phyloP scores from a whole-genome alignment of 2,329 filamentous ascomycete species.

The Aschersonia sp. region DNA sequence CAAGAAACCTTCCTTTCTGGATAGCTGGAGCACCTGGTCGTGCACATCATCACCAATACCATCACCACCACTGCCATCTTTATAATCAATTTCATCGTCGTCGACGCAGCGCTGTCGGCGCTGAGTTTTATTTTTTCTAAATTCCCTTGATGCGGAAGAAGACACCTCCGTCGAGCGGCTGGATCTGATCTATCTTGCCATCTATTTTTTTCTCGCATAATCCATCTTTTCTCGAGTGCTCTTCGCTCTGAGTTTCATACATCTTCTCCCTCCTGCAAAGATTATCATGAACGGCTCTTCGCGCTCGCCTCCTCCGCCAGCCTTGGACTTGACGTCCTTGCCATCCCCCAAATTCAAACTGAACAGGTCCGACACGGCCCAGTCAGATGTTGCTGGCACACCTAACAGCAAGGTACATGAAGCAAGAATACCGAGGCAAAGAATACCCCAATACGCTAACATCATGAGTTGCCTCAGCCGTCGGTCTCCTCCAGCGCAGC shows the following conservation, averaged over 20 bases:
- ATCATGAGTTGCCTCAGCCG: background rate
- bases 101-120: background rate
- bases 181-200: background rate
- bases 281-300: constrained; percentile 3
- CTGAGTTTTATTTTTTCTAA: background rate
- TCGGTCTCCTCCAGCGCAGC: constrained; percentile 14
- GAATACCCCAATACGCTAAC: no score
- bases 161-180: background rate
- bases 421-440: no score
- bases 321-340: constrained; percentile 4
- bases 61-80: no score
- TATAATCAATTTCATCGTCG: background rate
- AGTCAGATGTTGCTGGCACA: constrained; percentile 9
- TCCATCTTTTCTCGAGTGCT: background rate
- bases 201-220: background rate
- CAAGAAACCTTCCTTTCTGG: background rate
- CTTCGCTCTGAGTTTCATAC: background rate
- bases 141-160: background rate
- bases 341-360: constrained; percentile 8
- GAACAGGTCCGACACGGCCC: constrained; percentile 8
- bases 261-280: background rate
- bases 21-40: background rate
- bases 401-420: constrained; percentile 9
- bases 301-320: constrained; percentile 5
- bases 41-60: background rate